A percentile compares a stretch with the other conserved stretches of the same genome.
These are phyloP conservation scores for Dothidotthia symphoricarpi DNA, from an alignment of 2,329 filamentous ascomycete species.

Conservation along the genomic window DNA sequence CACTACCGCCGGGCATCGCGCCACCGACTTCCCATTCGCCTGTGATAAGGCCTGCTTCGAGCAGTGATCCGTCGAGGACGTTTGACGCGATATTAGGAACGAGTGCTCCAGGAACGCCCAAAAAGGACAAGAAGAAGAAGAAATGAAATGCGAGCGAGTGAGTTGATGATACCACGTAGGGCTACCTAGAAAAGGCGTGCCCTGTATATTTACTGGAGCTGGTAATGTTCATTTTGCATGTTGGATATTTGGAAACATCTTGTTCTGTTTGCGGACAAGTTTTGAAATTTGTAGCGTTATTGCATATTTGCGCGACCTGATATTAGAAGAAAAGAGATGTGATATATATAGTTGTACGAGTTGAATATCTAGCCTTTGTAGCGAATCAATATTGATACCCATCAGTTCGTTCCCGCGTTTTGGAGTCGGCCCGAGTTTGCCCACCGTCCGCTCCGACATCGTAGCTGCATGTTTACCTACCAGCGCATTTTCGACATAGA, in stretches of 20 bases:
- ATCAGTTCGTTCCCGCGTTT: neutral
- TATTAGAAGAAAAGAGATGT: neutral
- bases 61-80: slow-evolving; percentile 46
- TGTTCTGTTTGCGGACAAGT: slow-evolving; percentile 1
- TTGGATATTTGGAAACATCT: too few species aligned
- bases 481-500: too few species aligned
- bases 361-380: neutral
- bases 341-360: slow-evolving; percentile 2
- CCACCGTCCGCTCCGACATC: slow-evolving; percentile 11
- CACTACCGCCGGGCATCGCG: slow-evolving; percentile 45
- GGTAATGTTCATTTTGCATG: too few species aligned
- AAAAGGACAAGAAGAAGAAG: slow-evolving; percentile 34
- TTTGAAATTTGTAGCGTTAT: slow-evolving; percentile 5
- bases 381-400: neutral
- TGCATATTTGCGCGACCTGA: slow-evolving; percentile 1
- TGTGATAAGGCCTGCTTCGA: slow-evolving; percentile 27
- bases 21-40: slow-evolving; percentile 35
- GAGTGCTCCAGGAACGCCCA: slow-evolving; percentile 15
- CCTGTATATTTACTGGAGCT: too few species aligned
- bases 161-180: too few species aligned
- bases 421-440: slow-evolving; percentile 5
- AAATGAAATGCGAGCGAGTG: slow-evolving; percentile 13
- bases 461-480: too few species aligned
- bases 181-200: too few species aligned
- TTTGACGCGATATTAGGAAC: slow-evolving; percentile 51